Percentiles rank a stretch among this genome's conserved stretches.
Conservation (phyloP, 805 yeast species). For the Nakazawaea laoshanensis region DNA sequence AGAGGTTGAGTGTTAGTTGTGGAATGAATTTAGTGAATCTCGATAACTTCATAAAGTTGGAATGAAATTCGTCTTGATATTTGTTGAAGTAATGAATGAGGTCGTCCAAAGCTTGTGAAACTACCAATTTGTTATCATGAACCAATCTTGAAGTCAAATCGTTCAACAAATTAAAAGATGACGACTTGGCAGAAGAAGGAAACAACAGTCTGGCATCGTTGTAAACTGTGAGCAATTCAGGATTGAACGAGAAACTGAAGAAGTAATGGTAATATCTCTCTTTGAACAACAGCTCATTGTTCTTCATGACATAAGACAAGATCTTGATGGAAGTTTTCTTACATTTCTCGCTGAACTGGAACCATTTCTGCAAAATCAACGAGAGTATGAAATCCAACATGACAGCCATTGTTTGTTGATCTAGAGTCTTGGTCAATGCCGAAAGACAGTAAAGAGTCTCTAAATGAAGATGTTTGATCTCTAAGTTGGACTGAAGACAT, state of each 20-base stretch:
- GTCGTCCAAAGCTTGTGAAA: slow-evolving; percentile 63
- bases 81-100: slow-evolving; percentile 42
- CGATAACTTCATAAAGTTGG: slow-evolving; percentile 28
- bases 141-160: slow-evolving; percentile 49
- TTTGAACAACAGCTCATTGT: slow-evolving; percentile 22
- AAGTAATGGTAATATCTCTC: slow-evolving; percentile 41
- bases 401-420: slow-evolving; percentile 48
- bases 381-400: slow-evolving; percentile 71
- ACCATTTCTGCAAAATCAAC: slow-evolving; percentile 63
- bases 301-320: slow-evolving; percentile 26
- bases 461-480: slow-evolving; percentile 47
- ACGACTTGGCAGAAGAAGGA: slow-evolving; percentile 7
- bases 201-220: slow-evolving; percentile 15
- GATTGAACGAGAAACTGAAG: slow-evolving; percentile 41
- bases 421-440: slow-evolving; percentile 47
- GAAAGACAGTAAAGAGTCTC: slow-evolving; percentile 65
- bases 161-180: slow-evolving; percentile 26
- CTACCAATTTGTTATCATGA: slow-evolving; percentile 63
- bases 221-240: slow-evolving; percentile 25
- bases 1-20: slow-evolving; percentile 39
- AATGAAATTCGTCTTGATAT: slow-evolving; percentile 42
- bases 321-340: slow-evolving; percentile 44
- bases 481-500: slow-evolving; percentile 74
- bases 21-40: slow-evolving; percentile 27
- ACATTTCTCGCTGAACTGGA: slow-evolving; percentile 36